Evolutionary conservation across 2,329 filamentous ascomycete genomes (phyloP), one percentile per base, ranked within the genome.

Genomic region (Penicillium sp.): DNA sequence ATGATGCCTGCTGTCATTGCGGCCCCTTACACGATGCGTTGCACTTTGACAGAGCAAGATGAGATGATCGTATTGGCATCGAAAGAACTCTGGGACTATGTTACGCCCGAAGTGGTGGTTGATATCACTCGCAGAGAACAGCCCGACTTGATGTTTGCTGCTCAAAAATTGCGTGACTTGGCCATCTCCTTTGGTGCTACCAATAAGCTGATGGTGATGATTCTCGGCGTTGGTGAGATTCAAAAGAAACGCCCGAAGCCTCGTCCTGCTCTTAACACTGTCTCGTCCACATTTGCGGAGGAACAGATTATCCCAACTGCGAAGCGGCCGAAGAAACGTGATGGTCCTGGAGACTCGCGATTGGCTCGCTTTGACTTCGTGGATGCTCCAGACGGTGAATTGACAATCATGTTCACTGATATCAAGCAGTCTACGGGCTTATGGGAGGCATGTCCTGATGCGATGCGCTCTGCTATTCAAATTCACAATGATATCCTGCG

Each of bases 191-290:
- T 96, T 67, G 93, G 93, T 45, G 89, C 92, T 11, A 91, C 85
- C 1, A 87, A 86, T 64, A 99, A 99, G 74, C 88, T 97, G 56
- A 97, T 97, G 91, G 89, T 99, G 37, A 97, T 97, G 92, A 89
- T 99, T 77, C 84, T 99, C 46, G 92, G 91, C 47, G 87, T 99
- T 31, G 86, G 87, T 47, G 91, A 97, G 64, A 75, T 99, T 46
- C 92, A 95, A 72, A 88, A 88, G 65, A 83, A 89, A 49, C 88
- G 95, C 66, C 82, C 87, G 56, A 70, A 85, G 43, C 81, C 89
- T 48, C 89, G 88, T 34, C 84, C 90, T 62, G 95, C 88, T 72
- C 86, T 95, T 79, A 89, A 88, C 12, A 81, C 95, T 71, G 88
- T 88, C 44, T 87, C 88, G 1, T 86, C 87, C 16, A 81, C 86